Percentiles rank a stretch among this genome's conserved stretches.
phyloP scores from a whole-genome alignment of 345 rosid genomes.

The Carallia pectinifolia region DNA sequence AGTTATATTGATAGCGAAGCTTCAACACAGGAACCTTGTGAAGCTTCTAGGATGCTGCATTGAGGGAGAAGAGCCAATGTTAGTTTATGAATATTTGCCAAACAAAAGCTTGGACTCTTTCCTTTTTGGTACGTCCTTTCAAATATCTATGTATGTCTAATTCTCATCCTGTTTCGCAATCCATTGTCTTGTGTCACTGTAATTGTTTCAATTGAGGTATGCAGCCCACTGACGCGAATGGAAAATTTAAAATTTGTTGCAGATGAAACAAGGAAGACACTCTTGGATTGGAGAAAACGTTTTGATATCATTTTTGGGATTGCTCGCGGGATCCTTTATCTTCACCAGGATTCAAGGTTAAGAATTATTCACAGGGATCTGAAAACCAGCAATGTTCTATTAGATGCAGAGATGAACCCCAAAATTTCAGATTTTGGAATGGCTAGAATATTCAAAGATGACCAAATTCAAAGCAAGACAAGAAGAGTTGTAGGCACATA shows the following conservation, averaged over 20 bases:
- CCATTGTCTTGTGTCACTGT: background rate
- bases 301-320: constrained; percentile 53
- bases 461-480: constrained; percentile 50
- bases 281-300: constrained; percentile 53
- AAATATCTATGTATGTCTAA: background rate
- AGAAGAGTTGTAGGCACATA: constrained; percentile 66
- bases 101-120: constrained; percentile 71
- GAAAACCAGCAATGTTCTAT: constrained; percentile 58
- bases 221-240: background rate
- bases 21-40: constrained; percentile 72
- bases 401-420: constrained; percentile 49
- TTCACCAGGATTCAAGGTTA: constrained; percentile 71
- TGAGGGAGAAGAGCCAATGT: constrained; percentile 58
- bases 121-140: constrained; percentile 55
- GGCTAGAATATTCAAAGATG: constrained; percentile 58
- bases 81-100: constrained; percentile 75
- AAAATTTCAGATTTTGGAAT: constrained; percentile 72
- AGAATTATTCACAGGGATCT: constrained; percentile 76
- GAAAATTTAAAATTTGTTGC: background rate
- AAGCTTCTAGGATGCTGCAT: constrained; percentile 65
- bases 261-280: constrained; percentile 40
- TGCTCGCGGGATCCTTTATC: constrained; percentile 69
- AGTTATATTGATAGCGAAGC: constrained; percentile 58
- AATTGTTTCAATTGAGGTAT: background rate
- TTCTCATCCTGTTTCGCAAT: background rate